A percentile compares a stretch with the other conserved stretches of the same genome.
phyloP scores from a whole-genome alignment of 257 asterid species.

The Osmanthus fragrans region DNA sequence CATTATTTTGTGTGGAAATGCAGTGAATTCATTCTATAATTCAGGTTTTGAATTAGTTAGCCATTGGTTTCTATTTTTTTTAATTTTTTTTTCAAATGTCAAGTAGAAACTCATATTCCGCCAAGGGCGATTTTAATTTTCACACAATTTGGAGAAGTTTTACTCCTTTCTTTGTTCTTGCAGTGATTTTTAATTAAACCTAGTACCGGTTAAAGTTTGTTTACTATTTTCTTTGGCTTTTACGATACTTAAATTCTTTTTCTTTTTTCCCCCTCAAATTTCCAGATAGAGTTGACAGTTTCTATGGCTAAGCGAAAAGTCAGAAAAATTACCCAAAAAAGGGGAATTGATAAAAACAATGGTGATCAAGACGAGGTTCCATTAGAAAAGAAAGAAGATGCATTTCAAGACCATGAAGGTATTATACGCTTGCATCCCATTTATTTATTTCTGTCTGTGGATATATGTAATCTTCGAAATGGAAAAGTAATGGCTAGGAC shows the following conservation, averaged over 20 bases:
- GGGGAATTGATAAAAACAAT: conserved; percentile 7
- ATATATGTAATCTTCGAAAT: background rate
- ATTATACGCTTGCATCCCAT: background rate
- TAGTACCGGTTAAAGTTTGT: background rate
- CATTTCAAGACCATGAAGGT: conserved; percentile 43
- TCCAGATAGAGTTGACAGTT: conserved; percentile 21
- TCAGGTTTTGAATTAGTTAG: background rate
- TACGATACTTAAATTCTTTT: background rate
- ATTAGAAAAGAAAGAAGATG: conserved; percentile 21
- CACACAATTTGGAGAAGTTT: background rate
- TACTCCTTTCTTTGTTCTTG: background rate
- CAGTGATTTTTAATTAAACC: background rate
- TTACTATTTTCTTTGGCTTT: background rate
- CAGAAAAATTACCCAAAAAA: conserved; percentile 27
- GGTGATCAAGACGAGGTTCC: conserved; percentile 21
- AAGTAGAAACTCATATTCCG: background rate
- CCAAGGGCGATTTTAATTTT: background rate
- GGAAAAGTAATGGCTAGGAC: background rate
- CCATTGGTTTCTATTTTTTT: background rate
- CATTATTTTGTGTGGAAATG: background rate
- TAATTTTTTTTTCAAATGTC: background rate
- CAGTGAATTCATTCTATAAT: background rate
- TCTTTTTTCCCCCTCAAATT: background rate
- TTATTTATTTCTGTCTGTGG: background rate
- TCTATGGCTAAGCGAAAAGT: conserved; percentile 41